A percentile compares a stretch with the other conserved stretches of the same genome.
These are phyloP conservation scores for Cyphellophora europaea DNA, from an alignment of 2,329 filamentous ascomycete species.

Conservation along the genomic window DNA sequence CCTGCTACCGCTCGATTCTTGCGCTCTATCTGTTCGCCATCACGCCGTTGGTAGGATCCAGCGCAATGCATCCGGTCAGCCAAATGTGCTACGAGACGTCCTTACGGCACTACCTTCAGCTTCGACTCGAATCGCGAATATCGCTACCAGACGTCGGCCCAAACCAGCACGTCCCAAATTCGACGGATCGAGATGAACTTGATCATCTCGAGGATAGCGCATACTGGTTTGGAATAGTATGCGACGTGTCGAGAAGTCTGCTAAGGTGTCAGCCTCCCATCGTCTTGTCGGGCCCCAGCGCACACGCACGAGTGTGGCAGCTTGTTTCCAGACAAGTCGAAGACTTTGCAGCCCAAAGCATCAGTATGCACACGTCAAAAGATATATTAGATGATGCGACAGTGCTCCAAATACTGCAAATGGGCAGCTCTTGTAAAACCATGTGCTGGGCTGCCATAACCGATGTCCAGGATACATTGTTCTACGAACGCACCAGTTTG, in stretches of 20 bases:
- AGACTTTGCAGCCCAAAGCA: background rate
- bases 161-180: too few relatives aligned
- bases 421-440: conserved; percentile 4
- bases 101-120: background rate
- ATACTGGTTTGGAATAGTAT: conserved; percentile 7
- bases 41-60: conserved; percentile 2
- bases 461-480: conserved; percentile 3
- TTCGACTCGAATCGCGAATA: background rate
- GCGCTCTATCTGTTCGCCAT: conserved; percentile 7
- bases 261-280: conserved; percentile 5
- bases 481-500: conserved; percentile 1
- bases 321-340: background rate
- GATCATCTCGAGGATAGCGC: conserved; percentile 5
- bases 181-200: conserved; percentile 1
- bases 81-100: conserved; percentile 1
- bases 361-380: background rate
- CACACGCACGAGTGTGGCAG: conserved; percentile 4
- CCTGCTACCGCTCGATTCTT: conserved; percentile 6
- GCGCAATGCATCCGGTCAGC: background rate
- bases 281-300: conserved; percentile 3
- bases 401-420: conserved; percentile 4
- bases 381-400: conserved; percentile 2
- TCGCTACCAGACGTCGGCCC: background rate
- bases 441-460: conserved; percentile 5
- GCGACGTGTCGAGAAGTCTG: conserved; percentile 3